These are phyloP conservation scores for Debaryomyces psychrophilus DNA, from an alignment of 1,139 yeast genomes.

Conservation along the genomic window DNA sequence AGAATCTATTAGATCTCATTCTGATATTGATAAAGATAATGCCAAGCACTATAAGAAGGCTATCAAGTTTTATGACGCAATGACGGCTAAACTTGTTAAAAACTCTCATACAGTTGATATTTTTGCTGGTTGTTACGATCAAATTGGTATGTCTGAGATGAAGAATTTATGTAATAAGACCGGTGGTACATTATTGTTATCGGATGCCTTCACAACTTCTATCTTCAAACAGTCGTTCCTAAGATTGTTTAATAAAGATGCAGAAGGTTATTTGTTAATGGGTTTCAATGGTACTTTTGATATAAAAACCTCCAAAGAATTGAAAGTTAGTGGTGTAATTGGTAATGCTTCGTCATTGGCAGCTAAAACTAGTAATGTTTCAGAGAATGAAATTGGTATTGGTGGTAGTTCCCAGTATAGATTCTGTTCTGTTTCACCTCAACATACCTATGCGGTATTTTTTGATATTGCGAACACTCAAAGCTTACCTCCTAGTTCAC, in stretches of 20 bases:
- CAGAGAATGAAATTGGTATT: conserved; percentile 90
- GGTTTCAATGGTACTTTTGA: conserved; percentile 88
- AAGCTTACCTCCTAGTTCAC: conserved; percentile 51
- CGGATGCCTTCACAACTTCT: conserved; percentile 96
- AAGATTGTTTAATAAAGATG: conserved; percentile 84
- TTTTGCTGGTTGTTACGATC: conserved; percentile 97
- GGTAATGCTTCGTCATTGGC: conserved; percentile 87
- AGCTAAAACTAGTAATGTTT: conserved; percentile 67
- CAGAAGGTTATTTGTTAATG: conserved; percentile 79
- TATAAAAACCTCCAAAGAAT: conserved; percentile 84
- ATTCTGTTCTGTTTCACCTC: conserved; percentile 80
- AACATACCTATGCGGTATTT: conserved; percentile 82
- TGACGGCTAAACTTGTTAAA: conserved; percentile 68
- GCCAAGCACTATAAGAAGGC: conserved; percentile 95
- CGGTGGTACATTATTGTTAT: conserved; percentile 88
- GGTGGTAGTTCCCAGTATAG: conserved; percentile 92
- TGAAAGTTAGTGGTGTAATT: conserved; percentile 88
- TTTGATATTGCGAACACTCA: conserved; percentile 76
- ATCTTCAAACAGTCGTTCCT: conserved; percentile 93
- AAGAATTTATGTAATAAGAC: conserved; percentile 83
- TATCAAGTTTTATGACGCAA: conserved; percentile 74
- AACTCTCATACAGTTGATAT: conserved; percentile 90
- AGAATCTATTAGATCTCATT: conserved; percentile 97
- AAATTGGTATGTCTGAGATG: conserved; percentile 97
- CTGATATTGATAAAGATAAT: conserved; percentile 76